Percentiles rank a stretch among this genome's conserved stretches.
Conservation (phyloP, 2,329 filamentous ascomycete species). For the Calonectria pteridis region DNA sequence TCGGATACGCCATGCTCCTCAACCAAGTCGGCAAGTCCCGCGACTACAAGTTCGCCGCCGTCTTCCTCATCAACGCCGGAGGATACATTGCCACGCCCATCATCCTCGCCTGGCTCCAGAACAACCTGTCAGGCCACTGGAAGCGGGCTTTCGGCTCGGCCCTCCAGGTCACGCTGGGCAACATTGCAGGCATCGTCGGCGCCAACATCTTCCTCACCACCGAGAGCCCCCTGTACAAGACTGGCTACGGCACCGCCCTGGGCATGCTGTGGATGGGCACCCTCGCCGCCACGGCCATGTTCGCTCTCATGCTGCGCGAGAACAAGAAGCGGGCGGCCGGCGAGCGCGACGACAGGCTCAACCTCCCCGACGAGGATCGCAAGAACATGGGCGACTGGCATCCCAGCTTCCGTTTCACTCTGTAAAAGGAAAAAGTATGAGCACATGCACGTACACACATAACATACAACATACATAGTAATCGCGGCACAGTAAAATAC, state of each 20-base stretch:
- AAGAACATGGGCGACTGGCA: conserved; percentile 54
- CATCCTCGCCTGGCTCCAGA: conserved; percentile 66
- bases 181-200: conserved; percentile 61
- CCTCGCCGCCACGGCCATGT: conserved; percentile 48
- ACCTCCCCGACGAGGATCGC: conserved; percentile 44
- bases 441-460: neutral
- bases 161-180: conserved; percentile 62
- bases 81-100: conserved; percentile 68
- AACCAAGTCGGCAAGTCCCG: conserved; percentile 41
- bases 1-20: conserved; percentile 69
- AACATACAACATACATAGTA: neutral
- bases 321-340: conserved; percentile 51
- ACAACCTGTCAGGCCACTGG: conserved; percentile 69
- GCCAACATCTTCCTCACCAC: conserved; percentile 61
- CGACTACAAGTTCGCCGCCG: conserved; percentile 62
- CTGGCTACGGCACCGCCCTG: conserved; percentile 62
- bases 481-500: neutral
- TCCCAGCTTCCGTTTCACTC: conserved; percentile 51
- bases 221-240: conserved; percentile 62
- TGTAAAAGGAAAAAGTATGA: conserved; percentile 54
- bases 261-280: conserved; percentile 60
- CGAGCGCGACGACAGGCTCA: conserved; percentile 46
- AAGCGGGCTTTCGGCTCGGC: conserved; percentile 67
- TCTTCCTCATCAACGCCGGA: conserved; percentile 67
- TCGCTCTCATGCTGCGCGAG: conserved; percentile 47